Percentiles rank a stretch among this genome's conserved stretches.
Evolutionary conservation across 805 yeast genomes (phyloP).

Genomic region (Starmerella ratchasimensis): DNA sequence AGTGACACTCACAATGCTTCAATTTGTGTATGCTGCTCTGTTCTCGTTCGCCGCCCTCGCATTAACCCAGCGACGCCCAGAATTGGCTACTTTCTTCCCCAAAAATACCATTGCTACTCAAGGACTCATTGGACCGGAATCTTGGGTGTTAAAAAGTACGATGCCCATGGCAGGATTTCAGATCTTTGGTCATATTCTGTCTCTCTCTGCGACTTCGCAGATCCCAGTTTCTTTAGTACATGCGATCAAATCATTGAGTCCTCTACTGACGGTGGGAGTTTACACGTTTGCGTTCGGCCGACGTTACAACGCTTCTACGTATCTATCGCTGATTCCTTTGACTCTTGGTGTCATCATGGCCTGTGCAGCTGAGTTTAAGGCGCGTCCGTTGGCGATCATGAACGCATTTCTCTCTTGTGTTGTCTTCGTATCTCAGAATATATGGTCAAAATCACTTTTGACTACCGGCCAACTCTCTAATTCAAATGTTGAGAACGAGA

Average conservation of each 20-base stretch:
- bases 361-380: slow-evolving; percentile 31
- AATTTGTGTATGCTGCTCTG: slow-evolving; percentile 57
- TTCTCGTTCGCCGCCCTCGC: slow-evolving; percentile 36
- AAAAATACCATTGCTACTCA: slow-evolving; percentile 23
- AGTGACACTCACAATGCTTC: slow-evolving; percentile 77
- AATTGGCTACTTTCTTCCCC: slow-evolving; percentile 27
- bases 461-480: slow-evolving; percentile 29
- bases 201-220: slow-evolving; percentile 81
- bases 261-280: slow-evolving; percentile 71
- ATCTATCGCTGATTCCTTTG: slow-evolving; percentile 64
- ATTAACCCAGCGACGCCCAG: slow-evolving; percentile 26
- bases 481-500: background rate
- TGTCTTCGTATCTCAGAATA: slow-evolving; percentile 73
- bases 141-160: slow-evolving; percentile 31
- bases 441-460: slow-evolving; percentile 70
- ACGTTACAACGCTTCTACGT: slow-evolving; percentile 50
- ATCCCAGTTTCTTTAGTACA: slow-evolving; percentile 94
- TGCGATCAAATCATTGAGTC: slow-evolving; percentile 84
- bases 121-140: slow-evolving; percentile 21
- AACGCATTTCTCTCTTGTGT: slow-evolving; percentile 56
- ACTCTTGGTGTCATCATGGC: slow-evolving; percentile 71
- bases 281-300: slow-evolving; percentile 50
- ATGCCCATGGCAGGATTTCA: slow-evolving; percentile 93
- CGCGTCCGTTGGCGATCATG: slow-evolving; percentile 46
- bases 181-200: slow-evolving; percentile 77